Percentiles rank a stretch among this genome's conserved stretches.
Conservation (phyloP, 179 eudicot species). For the Spinacia oleracea region DNA sequence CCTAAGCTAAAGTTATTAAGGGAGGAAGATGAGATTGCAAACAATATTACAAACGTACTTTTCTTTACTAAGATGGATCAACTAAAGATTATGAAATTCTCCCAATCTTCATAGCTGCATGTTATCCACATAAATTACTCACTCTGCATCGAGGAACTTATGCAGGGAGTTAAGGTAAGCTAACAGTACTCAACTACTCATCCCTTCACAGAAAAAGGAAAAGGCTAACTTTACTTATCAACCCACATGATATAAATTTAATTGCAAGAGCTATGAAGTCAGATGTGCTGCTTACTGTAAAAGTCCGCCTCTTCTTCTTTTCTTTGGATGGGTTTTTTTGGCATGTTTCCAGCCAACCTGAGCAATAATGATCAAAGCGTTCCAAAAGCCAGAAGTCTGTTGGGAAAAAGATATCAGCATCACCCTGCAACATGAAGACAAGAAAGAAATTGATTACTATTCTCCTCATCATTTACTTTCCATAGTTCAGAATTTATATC, state of each 20-base stretch:
- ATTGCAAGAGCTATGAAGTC: constrained; percentile 1
- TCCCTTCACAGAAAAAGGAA: too few relatives aligned
- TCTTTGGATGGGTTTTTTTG: constrained; percentile 51
- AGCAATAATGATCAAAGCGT: constrained; percentile 79
- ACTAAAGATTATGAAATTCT: neutral
- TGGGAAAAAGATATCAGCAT: constrained; percentile 96
- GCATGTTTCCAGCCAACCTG: constrained; percentile 62
- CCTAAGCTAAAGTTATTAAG: neutral
- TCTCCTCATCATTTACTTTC: neutral
- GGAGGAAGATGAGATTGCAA: neutral
- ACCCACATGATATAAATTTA: neutral
- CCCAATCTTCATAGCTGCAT: neutral
- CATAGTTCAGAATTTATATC: neutral
- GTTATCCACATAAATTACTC: neutral
- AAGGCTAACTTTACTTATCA: neutral
- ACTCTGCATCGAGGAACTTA: neutral
- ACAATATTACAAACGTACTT: neutral
- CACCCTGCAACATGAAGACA: constrained; percentile 60
- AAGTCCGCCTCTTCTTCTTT: constrained; percentile 79
- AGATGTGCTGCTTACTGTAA: constrained; percentile 49
- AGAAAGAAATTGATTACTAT: neutral
- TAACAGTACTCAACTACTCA: too few relatives aligned
- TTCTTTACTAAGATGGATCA: neutral
- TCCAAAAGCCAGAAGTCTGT: constrained; percentile 94
- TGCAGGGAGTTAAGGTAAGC: neutral